These are phyloP conservation scores for Withania somnifera DNA, from an alignment of 305 asterid species.

Conservation along the genomic window DNA sequence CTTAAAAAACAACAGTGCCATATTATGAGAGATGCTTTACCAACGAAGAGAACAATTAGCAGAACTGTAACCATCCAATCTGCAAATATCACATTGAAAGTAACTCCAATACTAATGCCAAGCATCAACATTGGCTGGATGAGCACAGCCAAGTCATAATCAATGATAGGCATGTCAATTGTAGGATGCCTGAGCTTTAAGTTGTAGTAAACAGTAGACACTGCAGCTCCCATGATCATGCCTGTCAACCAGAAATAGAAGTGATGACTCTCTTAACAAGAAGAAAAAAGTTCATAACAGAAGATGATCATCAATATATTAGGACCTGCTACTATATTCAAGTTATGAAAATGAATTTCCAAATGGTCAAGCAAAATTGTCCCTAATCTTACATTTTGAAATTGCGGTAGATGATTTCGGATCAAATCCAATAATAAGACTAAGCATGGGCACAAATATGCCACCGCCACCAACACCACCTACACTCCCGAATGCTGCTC, in stretches of 20 bases:
- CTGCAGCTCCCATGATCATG: conserved; percentile 98
- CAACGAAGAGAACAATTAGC: conserved; percentile 72
- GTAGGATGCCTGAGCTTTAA: conserved; percentile 90
- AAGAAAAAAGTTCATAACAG: not conserved
- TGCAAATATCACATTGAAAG: conserved; percentile 82
- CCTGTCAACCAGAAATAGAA: conserved; percentile 29
- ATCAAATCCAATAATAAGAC: conserved; percentile 75
- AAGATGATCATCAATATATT: not conserved
- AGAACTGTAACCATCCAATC: conserved; percentile 98
- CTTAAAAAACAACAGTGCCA: not conserved
- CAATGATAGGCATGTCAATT: conserved; percentile 85
- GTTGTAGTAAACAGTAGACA: conserved; percentile 82
- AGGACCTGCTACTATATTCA: not conserved
- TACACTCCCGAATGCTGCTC: conserved; percentile 95
- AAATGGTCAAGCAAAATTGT: not conserved
- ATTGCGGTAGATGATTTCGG: conserved; percentile 91
- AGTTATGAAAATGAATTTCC: not conserved
- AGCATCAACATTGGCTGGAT: conserved; percentile 98
- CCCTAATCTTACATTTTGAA: conserved; percentile 70
- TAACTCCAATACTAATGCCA: conserved; percentile 89
- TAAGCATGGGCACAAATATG: conserved; percentile 90
- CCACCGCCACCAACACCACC: conserved; percentile 99
- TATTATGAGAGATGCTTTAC: conserved; percentile 19
- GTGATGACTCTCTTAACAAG: not conserved
- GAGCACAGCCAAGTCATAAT: conserved; percentile 92